Evolutionary conservation across 2,329 filamentous ascomycete species (phyloP).

Genomic region (Xylariales sp.): DNA sequence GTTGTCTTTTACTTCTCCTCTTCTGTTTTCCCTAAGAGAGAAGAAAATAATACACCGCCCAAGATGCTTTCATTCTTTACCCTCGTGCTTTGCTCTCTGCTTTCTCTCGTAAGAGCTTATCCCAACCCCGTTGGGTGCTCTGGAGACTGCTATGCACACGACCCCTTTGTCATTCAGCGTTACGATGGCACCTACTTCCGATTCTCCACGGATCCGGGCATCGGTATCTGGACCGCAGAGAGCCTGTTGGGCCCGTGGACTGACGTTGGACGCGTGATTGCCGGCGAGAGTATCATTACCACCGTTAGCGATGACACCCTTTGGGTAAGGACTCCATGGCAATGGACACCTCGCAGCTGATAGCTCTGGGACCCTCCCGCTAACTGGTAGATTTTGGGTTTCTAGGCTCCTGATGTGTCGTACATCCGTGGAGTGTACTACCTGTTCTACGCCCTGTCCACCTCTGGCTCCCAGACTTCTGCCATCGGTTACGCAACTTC

Average conservation of each 20-base stretch:
- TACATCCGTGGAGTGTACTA: constrained; percentile 53
- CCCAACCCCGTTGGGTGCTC: constrained; percentile 30
- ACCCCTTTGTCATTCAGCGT: constrained; percentile 33
- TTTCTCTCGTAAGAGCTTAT: too few relatives aligned
- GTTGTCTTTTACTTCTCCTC: too few relatives aligned
- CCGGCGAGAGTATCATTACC: constrained; percentile 31
- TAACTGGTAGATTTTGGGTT: too few relatives aligned
- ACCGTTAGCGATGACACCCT: constrained; percentile 33
- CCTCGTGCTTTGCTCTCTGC: too few relatives aligned
- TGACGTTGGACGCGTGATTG: constrained; percentile 32
- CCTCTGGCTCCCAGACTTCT: constrained; percentile 55
- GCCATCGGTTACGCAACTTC: constrained; percentile 53
- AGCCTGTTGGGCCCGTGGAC: constrained; percentile 36
- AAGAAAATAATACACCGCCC: too few relatives aligned
- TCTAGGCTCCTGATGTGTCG: constrained; percentile 60
- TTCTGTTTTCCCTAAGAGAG: too few relatives aligned
- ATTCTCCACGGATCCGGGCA: constrained; percentile 34
- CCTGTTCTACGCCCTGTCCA: constrained; percentile 61
- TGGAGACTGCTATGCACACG: constrained; percentile 32
- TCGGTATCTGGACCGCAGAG: constrained; percentile 31
- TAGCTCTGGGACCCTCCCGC: too few relatives aligned
- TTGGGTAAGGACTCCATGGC: too few relatives aligned
- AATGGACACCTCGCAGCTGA: too few relatives aligned
- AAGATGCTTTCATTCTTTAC: too few relatives aligned
- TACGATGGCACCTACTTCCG: constrained; percentile 37